Conservation (phyloP, 78 protist genomes). For the Speleostelium caveatum region DNA sequence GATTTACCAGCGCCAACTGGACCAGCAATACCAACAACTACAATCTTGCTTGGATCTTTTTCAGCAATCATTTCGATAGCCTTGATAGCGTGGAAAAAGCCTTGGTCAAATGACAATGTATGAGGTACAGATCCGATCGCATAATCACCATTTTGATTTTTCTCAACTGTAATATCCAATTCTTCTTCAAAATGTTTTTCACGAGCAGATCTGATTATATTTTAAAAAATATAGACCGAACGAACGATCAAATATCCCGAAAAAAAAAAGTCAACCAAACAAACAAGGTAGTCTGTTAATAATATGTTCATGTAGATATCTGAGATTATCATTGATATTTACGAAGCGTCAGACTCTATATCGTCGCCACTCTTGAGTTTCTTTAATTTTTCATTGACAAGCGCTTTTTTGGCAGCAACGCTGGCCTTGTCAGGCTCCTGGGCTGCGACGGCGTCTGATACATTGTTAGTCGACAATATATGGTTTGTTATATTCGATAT, state of each 20-base stretch:
- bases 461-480: slow-evolving; percentile 12
- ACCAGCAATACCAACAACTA: slow-evolving; percentile 83
- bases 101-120: slow-evolving; percentile 75
- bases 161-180: slow-evolving; percentile 53
- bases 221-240: not conserved
- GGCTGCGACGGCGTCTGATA: slow-evolving; percentile 15
- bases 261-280: not conserved
- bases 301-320: not conserved
- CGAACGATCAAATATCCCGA: not conserved
- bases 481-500: slow-evolving; percentile 1
- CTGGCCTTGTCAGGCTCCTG: not conserved
- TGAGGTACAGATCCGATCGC: slow-evolving; percentile 59
- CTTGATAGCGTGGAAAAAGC: slow-evolving; percentile 65
- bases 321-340: not conserved
- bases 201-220: slow-evolving; percentile 1
- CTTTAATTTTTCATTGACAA: not conserved
- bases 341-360: slow-evolving; percentile 77
- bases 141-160: slow-evolving; percentile 6
- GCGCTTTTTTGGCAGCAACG: not conserved
- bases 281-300: not conserved
- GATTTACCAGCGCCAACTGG: slow-evolving; percentile 85
- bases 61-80: slow-evolving; percentile 70
- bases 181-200: slow-evolving; percentile 54
- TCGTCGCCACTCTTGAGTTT: slow-evolving; percentile 20
- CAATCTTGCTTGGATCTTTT: slow-evolving; percentile 31